Evolutionary conservation across 2,329 filamentous ascomycete species (phyloP), one percentile per base, ranked within the genome.

Genomic region (Aspergillus amoenus): DNA sequence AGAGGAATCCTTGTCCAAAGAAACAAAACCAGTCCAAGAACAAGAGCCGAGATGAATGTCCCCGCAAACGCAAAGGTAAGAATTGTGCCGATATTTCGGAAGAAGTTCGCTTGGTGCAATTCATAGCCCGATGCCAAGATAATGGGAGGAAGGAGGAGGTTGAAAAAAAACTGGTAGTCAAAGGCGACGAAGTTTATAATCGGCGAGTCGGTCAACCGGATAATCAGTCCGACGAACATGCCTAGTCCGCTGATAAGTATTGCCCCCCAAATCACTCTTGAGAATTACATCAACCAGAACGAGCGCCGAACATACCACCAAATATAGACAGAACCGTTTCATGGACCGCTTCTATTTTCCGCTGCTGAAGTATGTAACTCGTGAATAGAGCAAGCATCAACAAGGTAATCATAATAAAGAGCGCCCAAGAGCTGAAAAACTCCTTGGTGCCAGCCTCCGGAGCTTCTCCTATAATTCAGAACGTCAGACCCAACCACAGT

Each of bases 121-220:
- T 99, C 94, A 78, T 97, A 99, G 54, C 94, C 94, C 15, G 93
- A 97, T 15, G 93, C 93, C 27, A 99, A 83, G 72, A 99, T 99
- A 72, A 99, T 99, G 56, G 94, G 94, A 39, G 94, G 94, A n/a
- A 99, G 89, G 12, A 99, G 85, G 45, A 99, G 85, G 76, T 99
- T 99, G 82, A 99, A 99, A 82, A 99, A 99, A 81, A 97, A 96
- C 72, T 97, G 93, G 74, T 97, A 97, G 79, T 97, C 90, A 81
- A 99, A 99, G 76, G 89, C 96, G 70, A 99, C 92, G 63, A 91
- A 87, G 71, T 90, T 90, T 73, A 93, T 88, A 67, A 99, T 92
- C 61, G 89, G 91, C 61, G 91, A 88, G 64, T 89, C 88, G 52
- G 89, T 90, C 61, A 97, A 79, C 69, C 94, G 86, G 57, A 99